These are phyloP conservation scores for Physaria fendleri DNA, from an alignment of 345 rosid species.

Conservation along the genomic window DNA sequence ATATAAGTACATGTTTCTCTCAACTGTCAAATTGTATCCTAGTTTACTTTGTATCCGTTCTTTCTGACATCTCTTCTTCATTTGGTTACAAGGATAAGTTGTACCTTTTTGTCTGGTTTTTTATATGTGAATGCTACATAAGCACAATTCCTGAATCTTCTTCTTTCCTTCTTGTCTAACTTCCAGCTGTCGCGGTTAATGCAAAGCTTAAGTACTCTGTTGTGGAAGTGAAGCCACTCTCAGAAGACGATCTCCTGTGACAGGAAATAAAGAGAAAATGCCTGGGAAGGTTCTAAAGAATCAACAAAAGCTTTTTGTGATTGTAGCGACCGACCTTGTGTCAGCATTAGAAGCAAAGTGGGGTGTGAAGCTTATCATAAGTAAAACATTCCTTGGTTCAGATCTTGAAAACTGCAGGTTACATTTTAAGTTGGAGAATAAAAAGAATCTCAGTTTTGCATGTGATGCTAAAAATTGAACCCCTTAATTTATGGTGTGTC, in stretches of 20 bases:
- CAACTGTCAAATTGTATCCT: constrained; percentile 2
- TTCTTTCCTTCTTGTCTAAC: constrained; percentile 5
- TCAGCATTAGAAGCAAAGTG: constrained; percentile 70
- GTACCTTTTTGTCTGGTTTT: neutral
- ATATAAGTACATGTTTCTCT: neutral
- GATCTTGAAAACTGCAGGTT: constrained; percentile 95
- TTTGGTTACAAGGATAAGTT: neutral
- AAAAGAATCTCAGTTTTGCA: constrained; percentile 6
- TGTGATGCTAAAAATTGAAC: neutral
- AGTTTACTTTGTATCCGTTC: neutral
- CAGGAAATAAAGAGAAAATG: constrained; percentile 43
- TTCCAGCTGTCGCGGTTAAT: constrained; percentile 92
- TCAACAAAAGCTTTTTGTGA: constrained; percentile 48
- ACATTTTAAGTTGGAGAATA: constrained; percentile 3
- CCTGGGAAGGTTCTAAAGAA: constrained; percentile 62
- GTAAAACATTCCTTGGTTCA: constrained; percentile 61
- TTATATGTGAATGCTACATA: neutral
- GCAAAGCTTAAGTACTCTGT: constrained; percentile 85
- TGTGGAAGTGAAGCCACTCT: constrained; percentile 48
- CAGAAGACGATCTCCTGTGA: constrained; percentile 38
- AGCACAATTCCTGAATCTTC: neutral
- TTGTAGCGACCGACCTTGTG: constrained; percentile 85
- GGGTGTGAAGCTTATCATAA: constrained; percentile 62
- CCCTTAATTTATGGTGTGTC: constrained; percentile 17
- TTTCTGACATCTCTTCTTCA: constrained; percentile 5